These are phyloP conservation scores for Podila verticillata DNA, from an alignment of 192 early-diverging fungal genomes.

Conservation along the genomic window DNA sequence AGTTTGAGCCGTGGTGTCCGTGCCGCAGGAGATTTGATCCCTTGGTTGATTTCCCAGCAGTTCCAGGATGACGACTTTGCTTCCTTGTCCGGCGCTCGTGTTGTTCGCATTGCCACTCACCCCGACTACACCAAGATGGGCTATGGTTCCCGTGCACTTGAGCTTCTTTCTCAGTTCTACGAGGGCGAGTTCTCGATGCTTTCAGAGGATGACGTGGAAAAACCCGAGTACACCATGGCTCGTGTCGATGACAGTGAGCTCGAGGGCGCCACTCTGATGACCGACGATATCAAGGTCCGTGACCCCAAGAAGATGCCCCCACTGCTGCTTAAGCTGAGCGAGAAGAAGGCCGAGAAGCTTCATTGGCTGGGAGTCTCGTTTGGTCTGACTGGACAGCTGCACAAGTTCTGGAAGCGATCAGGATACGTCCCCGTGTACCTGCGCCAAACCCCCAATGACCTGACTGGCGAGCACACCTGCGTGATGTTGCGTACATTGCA, in stretches of 20 bases:
- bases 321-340: constrained; percentile 84
- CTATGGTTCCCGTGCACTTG: constrained; percentile 91
- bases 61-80: constrained; percentile 99
- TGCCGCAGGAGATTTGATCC: constrained; percentile 93
- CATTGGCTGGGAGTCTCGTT: constrained; percentile 98
- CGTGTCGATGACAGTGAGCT: constrained; percentile 65
- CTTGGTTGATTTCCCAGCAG: constrained; percentile 95
- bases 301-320: constrained; percentile 94
- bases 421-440: constrained; percentile 94
- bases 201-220: constrained; percentile 65
- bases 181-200: constrained; percentile 80
- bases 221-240: constrained; percentile 58
- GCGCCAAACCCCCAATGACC: constrained; percentile 95
- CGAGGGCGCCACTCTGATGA: constrained; percentile 55
- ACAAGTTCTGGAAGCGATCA: constrained; percentile 96
- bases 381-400: constrained; percentile 87
- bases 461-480: constrained; percentile 98
- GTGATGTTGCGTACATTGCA: constrained; percentile 92
- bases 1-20: constrained; percentile 88
- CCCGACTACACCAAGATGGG: constrained; percentile 98
- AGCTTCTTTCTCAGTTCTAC: constrained; percentile 89
- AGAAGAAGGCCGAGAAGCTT: constrained; percentile 80
- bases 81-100: constrained; percentile 89
- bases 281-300: constrained; percentile 84
- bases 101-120: constrained; percentile 98